Evolutionary conservation across 2,329 filamentous ascomycete genomes (phyloP).

Genomic region (Sphaerulina vaccinii): DNA sequence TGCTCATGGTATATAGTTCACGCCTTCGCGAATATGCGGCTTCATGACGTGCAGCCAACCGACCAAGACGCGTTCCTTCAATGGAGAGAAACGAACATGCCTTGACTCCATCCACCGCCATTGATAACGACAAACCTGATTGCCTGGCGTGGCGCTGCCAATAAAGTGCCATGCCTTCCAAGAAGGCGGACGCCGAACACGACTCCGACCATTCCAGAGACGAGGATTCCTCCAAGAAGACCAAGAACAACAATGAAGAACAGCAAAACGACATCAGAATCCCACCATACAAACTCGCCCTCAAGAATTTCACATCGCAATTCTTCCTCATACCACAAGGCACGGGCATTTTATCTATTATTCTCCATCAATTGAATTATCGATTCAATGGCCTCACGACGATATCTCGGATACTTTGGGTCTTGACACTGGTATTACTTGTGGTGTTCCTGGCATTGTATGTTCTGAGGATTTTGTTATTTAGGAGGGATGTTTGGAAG

Average conservation of each 20-base stretch:
- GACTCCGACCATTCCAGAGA: background rate
- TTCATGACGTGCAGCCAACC: no score
- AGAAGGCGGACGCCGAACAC: no score
- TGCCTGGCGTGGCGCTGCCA: no score
- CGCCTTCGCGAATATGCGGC: no score
- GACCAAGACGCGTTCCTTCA: no score
- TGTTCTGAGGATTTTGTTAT: conserved; percentile 5
- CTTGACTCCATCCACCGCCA: no score
- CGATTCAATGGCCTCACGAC: conserved; percentile 15
- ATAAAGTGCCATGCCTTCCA: no score
- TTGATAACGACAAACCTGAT: no score
- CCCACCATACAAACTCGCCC: conserved; percentile 1
- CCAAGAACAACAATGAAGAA: background rate
- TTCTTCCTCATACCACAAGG: conserved; percentile 24
- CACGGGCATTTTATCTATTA: conserved; percentile 17
- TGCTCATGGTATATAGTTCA: no score
- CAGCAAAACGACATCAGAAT: background rate
- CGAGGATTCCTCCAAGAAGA: background rate
- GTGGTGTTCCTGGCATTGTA: conserved; percentile 14
- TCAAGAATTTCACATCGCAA: conserved; percentile 20
- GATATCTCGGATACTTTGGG: conserved; percentile 19
- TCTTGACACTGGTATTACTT: conserved; percentile 15
- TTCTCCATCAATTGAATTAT: conserved; percentile 20
- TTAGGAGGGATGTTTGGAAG: conserved; percentile 9
- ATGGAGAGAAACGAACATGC: no score